Base-by-base conservation (phyloP, 2,329 filamentous ascomycete species). In the Scytalidium sp. region DNA sequence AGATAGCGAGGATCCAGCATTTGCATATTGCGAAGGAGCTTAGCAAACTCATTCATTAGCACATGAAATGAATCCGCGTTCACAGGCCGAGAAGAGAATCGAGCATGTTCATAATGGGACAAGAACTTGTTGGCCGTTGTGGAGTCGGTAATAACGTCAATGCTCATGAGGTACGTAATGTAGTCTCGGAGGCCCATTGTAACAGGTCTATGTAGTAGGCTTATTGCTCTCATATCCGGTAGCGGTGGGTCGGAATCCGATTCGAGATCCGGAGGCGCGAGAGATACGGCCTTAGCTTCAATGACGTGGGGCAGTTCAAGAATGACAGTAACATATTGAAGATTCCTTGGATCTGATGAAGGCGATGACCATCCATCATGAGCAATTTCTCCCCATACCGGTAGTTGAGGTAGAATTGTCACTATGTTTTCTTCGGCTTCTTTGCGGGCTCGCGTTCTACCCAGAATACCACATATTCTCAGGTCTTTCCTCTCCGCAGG, bases 281-380 rank as follows among this genome's bases (percentile, higher is more conserved):
- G 79, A 0, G 89, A 91, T n/a, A 97, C 83, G 1, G 91, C 93
- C 67, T 93, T 93, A 9, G 90, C 93, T 72, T 97, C 93, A 55
- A 97, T 88, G 22, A 97, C 77, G 63, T 95, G 87, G 1, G 92
- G 90, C 20, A 99, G 76, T 68, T 97, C 93, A 32, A 80, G 78
- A 17, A 97, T 76, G 20, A 99, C 90, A 2, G 84, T 83, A 59
- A 78, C 79, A 67, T 96, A 97, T 56, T 95, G 84, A n/a, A 97
- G 71, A 62, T 90, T 83, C 3, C 90, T 84, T 17, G 94, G 71
- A 62, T 94, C 88, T 1, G 83, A 87, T 23, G 81, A 79, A 5
- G 93, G 93, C 2, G 90, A 88, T 2, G 87, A 87, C 93, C 94
- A 97, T 46, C 93, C 94, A 15, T 84, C 76, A 65, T 99, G 94